Evolutionary conservation across 192 early-diverging fungal species (phyloP).

Genomic region (Rhizoclosmatium sp.): DNA sequence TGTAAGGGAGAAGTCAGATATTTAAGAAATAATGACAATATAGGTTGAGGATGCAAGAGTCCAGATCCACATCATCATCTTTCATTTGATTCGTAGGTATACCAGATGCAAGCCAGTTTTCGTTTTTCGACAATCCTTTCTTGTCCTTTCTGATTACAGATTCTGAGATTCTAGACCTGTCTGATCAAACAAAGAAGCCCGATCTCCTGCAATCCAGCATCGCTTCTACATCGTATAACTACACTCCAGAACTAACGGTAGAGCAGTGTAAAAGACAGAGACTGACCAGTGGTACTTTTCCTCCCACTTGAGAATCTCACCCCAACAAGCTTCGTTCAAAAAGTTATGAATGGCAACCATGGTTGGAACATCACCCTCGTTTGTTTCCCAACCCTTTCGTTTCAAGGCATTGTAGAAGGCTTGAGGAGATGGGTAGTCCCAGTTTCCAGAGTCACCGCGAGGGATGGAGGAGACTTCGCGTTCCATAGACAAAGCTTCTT

Average conservation of each 20-base stretch:
- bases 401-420: slow-evolving; percentile 97
- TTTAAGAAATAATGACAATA: not conserved
- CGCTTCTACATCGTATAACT: too few species aligned
- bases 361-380: slow-evolving; percentile 83
- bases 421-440: slow-evolving; percentile 80
- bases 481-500: slow-evolving; percentile 57
- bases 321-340: slow-evolving; percentile 92
- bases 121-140: too few species aligned
- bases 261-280: slow-evolving; percentile 45
- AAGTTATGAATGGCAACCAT: slow-evolving; percentile 95
- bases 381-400: slow-evolving; percentile 87
- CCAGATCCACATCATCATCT: not conserved
- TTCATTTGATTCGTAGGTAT: not conserved
- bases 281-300: slow-evolving; percentile 42
- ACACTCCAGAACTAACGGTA: not conserved
- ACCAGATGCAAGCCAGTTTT: too few species aligned
- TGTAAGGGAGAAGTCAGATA: slow-evolving; percentile 22
- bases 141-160: too few species aligned
- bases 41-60: not conserved
- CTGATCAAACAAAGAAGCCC: too few species aligned
- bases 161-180: not conserved
- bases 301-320: slow-evolving; percentile 88
- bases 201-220: too few species aligned
- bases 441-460: slow-evolving; percentile 67
- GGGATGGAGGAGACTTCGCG: slow-evolving; percentile 85